These are phyloP conservation scores for Sequoia sempervirens DNA, from an alignment of 75 land plant genomes.

Conservation along the genomic window DNA sequence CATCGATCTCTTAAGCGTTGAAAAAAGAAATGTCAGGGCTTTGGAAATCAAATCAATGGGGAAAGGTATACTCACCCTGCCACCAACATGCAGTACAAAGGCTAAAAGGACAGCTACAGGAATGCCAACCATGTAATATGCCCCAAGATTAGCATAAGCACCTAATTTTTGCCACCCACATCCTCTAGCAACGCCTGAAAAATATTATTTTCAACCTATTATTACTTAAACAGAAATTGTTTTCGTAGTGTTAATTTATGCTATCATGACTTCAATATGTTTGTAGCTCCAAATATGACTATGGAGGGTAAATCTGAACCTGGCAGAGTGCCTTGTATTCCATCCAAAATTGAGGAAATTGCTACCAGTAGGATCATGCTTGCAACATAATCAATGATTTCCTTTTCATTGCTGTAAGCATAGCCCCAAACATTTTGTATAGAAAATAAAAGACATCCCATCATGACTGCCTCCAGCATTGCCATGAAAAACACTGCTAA, in stretches of 20 bases:
- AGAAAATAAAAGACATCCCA: constrained; percentile 14
- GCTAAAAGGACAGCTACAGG: constrained; percentile 32
- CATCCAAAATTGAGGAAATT: constrained; percentile 53
- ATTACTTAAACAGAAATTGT: background rate
- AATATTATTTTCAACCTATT: background rate
- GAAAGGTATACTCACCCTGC: constrained; percentile 24
- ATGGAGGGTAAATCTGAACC: constrained; percentile 23
- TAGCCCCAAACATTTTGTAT: no score
- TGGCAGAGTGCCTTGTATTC: constrained; percentile 70
- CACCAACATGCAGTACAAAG: constrained; percentile 33
- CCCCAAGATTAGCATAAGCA: constrained; percentile 16
- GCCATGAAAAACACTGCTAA: constrained; percentile 42
- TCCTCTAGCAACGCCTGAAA: constrained; percentile 70
- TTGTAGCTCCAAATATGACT: no score
- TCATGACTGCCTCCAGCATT: constrained; percentile 37
- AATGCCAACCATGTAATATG: constrained; percentile 64
- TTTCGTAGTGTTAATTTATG: no score
- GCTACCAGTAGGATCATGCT: no score
- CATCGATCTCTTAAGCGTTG: no score
- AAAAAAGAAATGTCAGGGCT: background rate
- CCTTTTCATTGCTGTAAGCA: no score
- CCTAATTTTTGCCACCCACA: constrained; percentile 76
- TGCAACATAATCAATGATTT: no score
- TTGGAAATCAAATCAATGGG: background rate
- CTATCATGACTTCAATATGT: no score